Base-by-base conservation (phyloP, 371 early-diverging fungal genomes). In the Mucor circinelloides region DNA sequence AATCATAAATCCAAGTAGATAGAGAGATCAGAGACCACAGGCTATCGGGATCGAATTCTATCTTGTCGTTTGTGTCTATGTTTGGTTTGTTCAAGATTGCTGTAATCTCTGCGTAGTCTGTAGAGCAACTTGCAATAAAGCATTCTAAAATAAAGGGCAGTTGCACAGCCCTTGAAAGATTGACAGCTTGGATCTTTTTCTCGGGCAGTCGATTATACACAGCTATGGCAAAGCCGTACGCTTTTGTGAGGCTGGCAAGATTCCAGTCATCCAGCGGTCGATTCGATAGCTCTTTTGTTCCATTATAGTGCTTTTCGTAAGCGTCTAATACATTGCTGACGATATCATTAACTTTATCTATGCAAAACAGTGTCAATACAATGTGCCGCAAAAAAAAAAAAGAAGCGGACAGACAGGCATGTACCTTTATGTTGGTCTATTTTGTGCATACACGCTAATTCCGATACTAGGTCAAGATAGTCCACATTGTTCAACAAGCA, bases 11-110 rank as follows among this genome's bases (percentile, higher is more conserved):
- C 83, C 83, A 82, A 6, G 52, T 72, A 1, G 80, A 67, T 12
- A 82, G 59, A 3, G 78, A 71, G 21, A 75, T 63, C 17, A 82
- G 44, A 0, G 83, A 80, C 80, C 80, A 82, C 63, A 82, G 57
- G 54, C 75, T 73, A 54, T 75, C 73, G 19, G 73, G 31, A 30
- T 74, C 71, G 56, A 76, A 75, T 50, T 72, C 74, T 12, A 76
- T 17, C 13, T 48, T 52, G 7, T 52, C 60, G 38, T 15, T 59
- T 6, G 42, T 31, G 25, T 70, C 65, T 27, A 28, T 59, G 0
- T 21, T 12, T 3, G 6, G 8, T 40, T 72, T 72, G 57, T 72
- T 71, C n/a, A 80, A 34, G 0, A 70, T 54, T 23, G 55, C 54
- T 0, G 57, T 32, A 0, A 79, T 63, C 13, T 66, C 66, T 4